phyloP scores from a whole-genome alignment of 2,329 filamentous ascomycete genomes.

The Sporothrix mexicana region DNA sequence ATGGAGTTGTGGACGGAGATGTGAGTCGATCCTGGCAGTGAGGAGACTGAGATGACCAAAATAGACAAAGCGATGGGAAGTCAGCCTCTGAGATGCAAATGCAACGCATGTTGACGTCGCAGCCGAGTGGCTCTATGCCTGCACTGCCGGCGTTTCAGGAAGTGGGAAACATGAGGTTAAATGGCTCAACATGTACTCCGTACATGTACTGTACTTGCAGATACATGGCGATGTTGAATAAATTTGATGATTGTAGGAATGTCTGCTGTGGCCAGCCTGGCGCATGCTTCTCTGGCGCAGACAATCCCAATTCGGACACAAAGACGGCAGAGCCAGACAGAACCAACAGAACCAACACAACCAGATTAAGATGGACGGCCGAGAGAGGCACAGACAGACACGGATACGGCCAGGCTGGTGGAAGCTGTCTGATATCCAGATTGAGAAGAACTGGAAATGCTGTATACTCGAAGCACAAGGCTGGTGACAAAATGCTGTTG shows the following conservation, averaged over 20 bases:
- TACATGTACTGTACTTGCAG: neutral
- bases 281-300: neutral
- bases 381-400: neutral
- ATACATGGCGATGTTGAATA: neutral
- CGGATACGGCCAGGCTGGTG: neutral
- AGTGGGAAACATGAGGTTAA: neutral
- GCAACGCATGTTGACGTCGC: neutral
- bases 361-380: neutral
- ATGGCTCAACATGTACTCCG: constrained; percentile 7
- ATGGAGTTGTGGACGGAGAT: neutral
- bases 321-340: neutral
- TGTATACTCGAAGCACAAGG: neutral
- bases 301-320: neutral
- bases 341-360: neutral
- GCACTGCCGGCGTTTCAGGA: constrained; percentile 18
- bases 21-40: neutral
- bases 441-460: neutral
- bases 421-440: neutral
- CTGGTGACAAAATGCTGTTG: neutral
- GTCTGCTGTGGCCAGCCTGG: neutral
- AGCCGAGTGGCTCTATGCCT: constrained; percentile 11
- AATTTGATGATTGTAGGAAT: neutral
- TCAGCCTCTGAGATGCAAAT: no score
- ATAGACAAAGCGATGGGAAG: no score
- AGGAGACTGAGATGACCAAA: neutral